Evolutionary conservation across 1,284 basidiomycete species (phyloP).

Genomic region (Apiotrichum siamense): DNA sequence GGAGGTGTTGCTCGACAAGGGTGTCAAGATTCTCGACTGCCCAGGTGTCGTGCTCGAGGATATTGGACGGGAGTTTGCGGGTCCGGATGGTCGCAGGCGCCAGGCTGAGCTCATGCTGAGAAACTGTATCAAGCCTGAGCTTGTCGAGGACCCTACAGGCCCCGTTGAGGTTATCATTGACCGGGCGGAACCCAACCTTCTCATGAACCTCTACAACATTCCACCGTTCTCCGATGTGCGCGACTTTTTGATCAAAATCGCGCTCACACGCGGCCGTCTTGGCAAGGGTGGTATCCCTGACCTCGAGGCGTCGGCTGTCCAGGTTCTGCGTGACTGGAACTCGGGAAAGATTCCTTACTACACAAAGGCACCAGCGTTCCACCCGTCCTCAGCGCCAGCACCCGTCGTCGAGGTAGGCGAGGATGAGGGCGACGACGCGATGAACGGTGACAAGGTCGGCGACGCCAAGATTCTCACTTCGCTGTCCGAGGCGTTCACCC

Average conservation of each 20-base stretch:
- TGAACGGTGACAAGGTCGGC: constrained; percentile 34
- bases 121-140: constrained; percentile 88
- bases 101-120: constrained; percentile 71
- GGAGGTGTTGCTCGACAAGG: constrained; percentile 85
- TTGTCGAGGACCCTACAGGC: constrained; percentile 81
- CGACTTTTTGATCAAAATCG: constrained; percentile 87
- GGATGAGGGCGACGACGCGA: constrained; percentile 33
- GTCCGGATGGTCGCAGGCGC: constrained; percentile 52
- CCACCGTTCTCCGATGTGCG: constrained; percentile 64
- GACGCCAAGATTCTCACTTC: constrained; percentile 42
- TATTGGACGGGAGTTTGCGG: constrained; percentile 53
- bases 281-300: constrained; percentile 91
- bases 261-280: constrained; percentile 75
- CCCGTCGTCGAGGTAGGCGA: constrained; percentile 16
- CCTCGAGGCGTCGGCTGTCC: constrained; percentile 70
- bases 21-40: constrained; percentile 86
- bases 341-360: constrained; percentile 89
- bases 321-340: constrained; percentile 92
- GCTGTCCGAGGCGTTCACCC: constrained; percentile 44
- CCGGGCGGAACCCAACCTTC: constrained; percentile 61
- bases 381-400: constrained; percentile 41
- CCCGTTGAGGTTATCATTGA: constrained; percentile 79
- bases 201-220: constrained; percentile 77
- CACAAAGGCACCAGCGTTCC: constrained; percentile 68
- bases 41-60: constrained; percentile 81